Evolutionary conservation across 805 yeast species (phyloP), one percentile per base, ranked within the genome.

Genomic region (Wickerhamiella cacticola): DNA sequence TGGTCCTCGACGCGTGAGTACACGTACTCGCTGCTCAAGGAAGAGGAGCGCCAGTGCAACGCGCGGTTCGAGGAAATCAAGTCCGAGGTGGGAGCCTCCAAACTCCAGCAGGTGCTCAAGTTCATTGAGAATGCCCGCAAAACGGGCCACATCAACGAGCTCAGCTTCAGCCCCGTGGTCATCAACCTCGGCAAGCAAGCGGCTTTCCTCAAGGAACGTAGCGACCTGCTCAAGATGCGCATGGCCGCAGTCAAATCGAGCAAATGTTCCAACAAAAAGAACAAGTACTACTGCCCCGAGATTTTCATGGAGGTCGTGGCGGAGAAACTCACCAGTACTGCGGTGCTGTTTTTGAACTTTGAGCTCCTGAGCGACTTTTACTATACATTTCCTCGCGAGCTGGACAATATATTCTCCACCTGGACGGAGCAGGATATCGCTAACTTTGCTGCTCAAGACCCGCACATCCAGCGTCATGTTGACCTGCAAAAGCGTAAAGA

Each of bases 401-500:
- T 92, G 52, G 99, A 92, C 62, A 70, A 71, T 45, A 78, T 78
- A 54, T 73, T 92, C 48, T 79, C 80, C 43, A 71, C 72, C 36
- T 68, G 92, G 58, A 69, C 76, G 7, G 72, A 73, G 45, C 94
- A 85, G 47, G 94, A 88, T 59, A 73, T 92, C 45, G 96, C 88
- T 58, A 66, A 67, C 51, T 85, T 89, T 67, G 98, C 98, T 0
- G 85, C 86, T 56, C 96, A 92, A 64, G 96, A 92, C 65, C 92
- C 95, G 18, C 83, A 80, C 65, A 77, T 94, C 49, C 82, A 82
- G 61, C 75, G 81, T 56, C 99, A 92, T 59, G 82, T 92, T 56
- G 96, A 89, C 59, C 66, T 94, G 52, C 99, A 92, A 63, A 89
- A 86, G 63, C 76, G 96, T 42, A 92, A 89, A 62, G 95, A 87